Base-by-base conservation (phyloP, 257 asterid genomes). In the Euphrasia confusa region DNA sequence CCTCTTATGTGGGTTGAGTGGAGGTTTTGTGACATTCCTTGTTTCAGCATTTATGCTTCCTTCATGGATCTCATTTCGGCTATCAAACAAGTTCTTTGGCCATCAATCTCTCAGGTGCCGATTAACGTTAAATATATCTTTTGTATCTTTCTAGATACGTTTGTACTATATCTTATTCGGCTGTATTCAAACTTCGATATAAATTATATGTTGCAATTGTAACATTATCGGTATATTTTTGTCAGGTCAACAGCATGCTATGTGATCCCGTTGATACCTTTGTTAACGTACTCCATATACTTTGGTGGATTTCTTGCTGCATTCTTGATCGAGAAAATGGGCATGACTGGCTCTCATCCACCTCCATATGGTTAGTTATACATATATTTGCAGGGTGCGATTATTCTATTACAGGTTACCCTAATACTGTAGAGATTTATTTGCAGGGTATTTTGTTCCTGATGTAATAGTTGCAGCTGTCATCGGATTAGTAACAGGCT, bases 301-400 rank as follows among this genome's bases (percentile, higher is more conserved):
- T 87, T 87, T 66, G 99, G 99, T 2, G 99, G 99, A 74, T 83
- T 93, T 74, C 87, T 89, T 68, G 81, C 69, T 45, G 64, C 65
- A 42, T 93, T 93, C 77, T 44, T 93, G 83, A 85, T 87, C 17
- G 99, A 93, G 87, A 93, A 93, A 85, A 79, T 87, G 95, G 96
- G 99, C 78, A 87, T 87, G 97, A 59, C 78, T 37, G 99, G 97
- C 78, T 80, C 99, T 35, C 81, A 53, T 74, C 95, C 99, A 60
- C 95, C 94, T 68, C 99, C 97, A 27, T 85, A 81, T 70, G 99
- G 99, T 93, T 55, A 74, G 97, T 77, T 60, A 40, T 60, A 73
- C 56, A 60, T 7, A 53, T 45, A 49, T 26, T 59, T 70, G 15
- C 32, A 0, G 24, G 24, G 24, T 21, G 24, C 7, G 48, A 40